Conservation (phyloP, 1,284 basidiomycete species). For the Trametes hirsuta region DNA sequence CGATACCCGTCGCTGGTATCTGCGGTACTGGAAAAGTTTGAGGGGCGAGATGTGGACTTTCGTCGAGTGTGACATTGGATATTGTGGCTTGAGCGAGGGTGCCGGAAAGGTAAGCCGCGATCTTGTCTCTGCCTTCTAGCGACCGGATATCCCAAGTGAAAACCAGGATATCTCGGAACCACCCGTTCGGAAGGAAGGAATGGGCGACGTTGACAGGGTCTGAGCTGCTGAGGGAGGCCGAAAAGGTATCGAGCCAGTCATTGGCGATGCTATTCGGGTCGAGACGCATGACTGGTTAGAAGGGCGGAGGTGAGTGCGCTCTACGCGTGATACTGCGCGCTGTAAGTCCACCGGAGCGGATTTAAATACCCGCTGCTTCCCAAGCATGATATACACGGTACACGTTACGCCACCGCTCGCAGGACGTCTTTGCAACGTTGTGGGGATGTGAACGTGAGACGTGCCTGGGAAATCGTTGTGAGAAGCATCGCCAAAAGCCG, state of each 20-base stretch:
- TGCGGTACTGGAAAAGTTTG: not conserved
- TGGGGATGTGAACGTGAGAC: too few species aligned
- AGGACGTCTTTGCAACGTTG: too few species aligned
- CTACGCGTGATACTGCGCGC: too few species aligned
- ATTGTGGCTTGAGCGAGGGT: conserved; percentile 19
- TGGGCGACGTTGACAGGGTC: conserved; percentile 39
- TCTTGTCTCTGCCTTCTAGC: conserved; percentile 45
- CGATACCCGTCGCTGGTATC: conserved; percentile 21
- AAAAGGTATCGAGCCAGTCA: conserved; percentile 51
- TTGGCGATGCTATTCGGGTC: conserved; percentile 33
- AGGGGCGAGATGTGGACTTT: conserved; percentile 32
- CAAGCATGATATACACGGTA: too few species aligned
- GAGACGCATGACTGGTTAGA: not conserved
- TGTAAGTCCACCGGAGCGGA: not conserved
- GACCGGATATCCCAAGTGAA: conserved; percentile 69
- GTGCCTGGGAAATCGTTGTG: too few species aligned
- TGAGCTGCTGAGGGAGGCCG: conserved; percentile 35
- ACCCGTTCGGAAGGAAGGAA: conserved; percentile 48
- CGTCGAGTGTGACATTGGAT: conserved; percentile 36
- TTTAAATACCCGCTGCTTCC: too few species aligned
- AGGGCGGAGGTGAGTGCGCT: not conserved
- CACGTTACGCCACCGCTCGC: too few species aligned
- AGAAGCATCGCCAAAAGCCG: too few species aligned
- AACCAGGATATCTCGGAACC: conserved; percentile 61
- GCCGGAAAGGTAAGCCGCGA: conserved; percentile 47